Conservation (phyloP, 768 basidiomycete genomes). For the Agrocybe pediades region DNA sequence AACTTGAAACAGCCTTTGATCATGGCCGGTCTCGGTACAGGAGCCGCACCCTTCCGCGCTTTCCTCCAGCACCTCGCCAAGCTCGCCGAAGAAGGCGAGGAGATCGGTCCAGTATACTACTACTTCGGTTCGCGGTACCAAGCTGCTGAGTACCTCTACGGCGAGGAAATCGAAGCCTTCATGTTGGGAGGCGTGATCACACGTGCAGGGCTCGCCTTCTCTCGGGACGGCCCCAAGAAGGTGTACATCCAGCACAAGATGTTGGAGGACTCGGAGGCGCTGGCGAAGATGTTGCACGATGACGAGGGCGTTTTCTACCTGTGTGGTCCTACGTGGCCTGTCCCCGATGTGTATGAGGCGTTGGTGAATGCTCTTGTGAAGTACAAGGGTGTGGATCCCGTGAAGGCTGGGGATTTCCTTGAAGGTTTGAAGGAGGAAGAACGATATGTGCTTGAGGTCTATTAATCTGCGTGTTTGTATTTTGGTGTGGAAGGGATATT, state of each 20-base stretch:
- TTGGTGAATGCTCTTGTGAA: conserved; percentile 79
- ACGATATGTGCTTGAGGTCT: conserved; percentile 94
- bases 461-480: conserved; percentile 4
- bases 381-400: conserved; percentile 63
- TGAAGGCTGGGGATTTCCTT: conserved; percentile 76
- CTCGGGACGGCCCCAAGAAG: conserved; percentile 89
- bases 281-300: conserved; percentile 75
- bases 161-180: conserved; percentile 94
- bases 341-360: conserved; percentile 95
- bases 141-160: conserved; percentile 95
- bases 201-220: conserved; percentile 93
- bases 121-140: conserved; percentile 98
- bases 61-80: conserved; percentile 95
- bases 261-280: conserved; percentile 80
- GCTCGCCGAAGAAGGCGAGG: conserved; percentile 72
- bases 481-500: background rate
- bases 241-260: conserved; percentile 99
- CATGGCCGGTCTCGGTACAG: conserved; percentile 98
- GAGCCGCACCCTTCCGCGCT: conserved; percentile 98
- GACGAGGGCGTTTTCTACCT: conserved; percentile 89
- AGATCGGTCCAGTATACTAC: conserved; percentile 93
- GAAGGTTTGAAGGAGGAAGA: conserved; percentile 95
- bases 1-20: conserved; percentile 87
- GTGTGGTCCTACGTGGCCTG: conserved; percentile 99
- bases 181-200: conserved; percentile 83